Base-by-base conservation (phyloP, 768 basidiomycete genomes). In the Porphyrellus cyaneotinctus region DNA sequence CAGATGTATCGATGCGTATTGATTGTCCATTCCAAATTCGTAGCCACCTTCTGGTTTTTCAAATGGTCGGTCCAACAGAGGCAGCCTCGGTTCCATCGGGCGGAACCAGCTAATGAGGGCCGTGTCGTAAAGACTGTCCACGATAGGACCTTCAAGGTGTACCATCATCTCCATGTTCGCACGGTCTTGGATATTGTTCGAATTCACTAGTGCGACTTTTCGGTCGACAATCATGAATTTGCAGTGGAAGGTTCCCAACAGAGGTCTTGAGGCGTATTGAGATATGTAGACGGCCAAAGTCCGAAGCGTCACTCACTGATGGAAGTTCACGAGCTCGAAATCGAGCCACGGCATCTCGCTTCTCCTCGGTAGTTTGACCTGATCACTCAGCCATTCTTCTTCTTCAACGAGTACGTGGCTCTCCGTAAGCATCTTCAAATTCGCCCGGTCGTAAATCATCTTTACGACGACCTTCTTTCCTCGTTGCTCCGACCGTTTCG, bases 161-260 rank as follows among this genome's bases (percentile, higher is more conserved):
- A 78, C 66, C 83, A 85, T 85, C 78, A 86, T 79, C 66, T 81
- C 76, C 53, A 76, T 57, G 58, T 78, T 76, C 8, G 74, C 69
- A 18, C 76, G 74, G 57, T 82, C 78, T 67, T 85, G 84, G 36
- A 87, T 83, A 51, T 87, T 87, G 68, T 86, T 86, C 45, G 77
- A 79, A 64, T 83, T 82, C 48, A 88, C 66, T 49, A 85, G 66
- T 1, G 82, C 85, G 32, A 85, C 71, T 58, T 79, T 81, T n/a
- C 84, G 74, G 63, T 88, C 86, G 2, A 87, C 80, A 38, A 88
- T 71, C 69, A 87, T 73, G 61, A 80, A 86, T 62, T 88, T 87
- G 42, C 81, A 78, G 58, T 88, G 87, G 66, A 87, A 88, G 0
- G 85, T 88, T 13, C 85, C 84, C 3, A 83, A 64, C 20, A 83